Evolutionary conservation across 306 rosid genomes (phyloP), one percentile per base, ranked within the genome.

Genomic region (Quillaja saponaria): DNA sequence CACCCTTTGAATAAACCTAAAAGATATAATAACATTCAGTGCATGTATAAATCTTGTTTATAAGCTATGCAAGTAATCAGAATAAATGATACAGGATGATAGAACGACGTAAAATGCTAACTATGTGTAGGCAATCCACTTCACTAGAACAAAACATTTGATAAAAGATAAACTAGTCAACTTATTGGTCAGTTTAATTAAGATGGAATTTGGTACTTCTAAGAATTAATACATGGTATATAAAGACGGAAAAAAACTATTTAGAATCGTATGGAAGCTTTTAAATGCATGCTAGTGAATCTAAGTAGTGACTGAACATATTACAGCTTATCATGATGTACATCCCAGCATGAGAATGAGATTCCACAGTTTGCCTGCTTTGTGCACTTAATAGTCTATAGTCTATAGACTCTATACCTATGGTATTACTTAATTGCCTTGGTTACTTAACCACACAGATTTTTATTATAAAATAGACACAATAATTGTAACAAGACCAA

Each of bases 1-100:
- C 98, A 12, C 98, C 96, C 82, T 87, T 94, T 25, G 99, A 97
- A 68, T 94, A 94, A 59, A 85, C 97, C 99, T 94, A 78, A 73
- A 69, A 59, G 75, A 47, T 64, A 82, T 38, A n/a, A 46, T 28
- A 67, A 50, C 42, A 61, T 64, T 69, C 28, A 67, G 41, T 55
- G 50, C 31, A 25, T 25, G 31, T 25, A 25, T 25, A 4, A 25
- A 25, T 4, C 31, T 4, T 25, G 31, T 4, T 25, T 25, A 4
- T 25, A n/a, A n/a, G n/a, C n/a, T n/a, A n/a, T n/a, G n/a, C n/a
- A n/a, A n/a, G n/a, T n/a, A n/a, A n/a, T 25, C 44, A 58, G 46
- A 11, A 55, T 35, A 38, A 14, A 49, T 46, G 62, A 42, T 20
- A 55, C 5, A 25, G 33, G 66, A 53, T 46, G 65, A 54, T 28